These are phyloP conservation scores for Dacryopinax primogenitus DNA, from an alignment of 768 basidiomycete genomes.

Conservation along the genomic window DNA sequence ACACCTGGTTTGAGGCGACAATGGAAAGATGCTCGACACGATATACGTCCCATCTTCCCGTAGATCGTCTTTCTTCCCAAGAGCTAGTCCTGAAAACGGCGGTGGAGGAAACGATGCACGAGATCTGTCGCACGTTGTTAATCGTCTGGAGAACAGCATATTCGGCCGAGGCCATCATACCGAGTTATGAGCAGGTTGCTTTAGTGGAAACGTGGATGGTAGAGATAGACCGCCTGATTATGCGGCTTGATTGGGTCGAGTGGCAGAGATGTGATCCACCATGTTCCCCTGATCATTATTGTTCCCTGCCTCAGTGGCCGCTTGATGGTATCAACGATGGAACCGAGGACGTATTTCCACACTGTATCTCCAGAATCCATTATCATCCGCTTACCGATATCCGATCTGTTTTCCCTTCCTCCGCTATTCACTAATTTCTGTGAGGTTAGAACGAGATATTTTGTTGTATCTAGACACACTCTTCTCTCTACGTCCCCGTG, in stretches of 20 bases:
- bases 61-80: background rate
- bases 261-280: slow-evolving; percentile 6
- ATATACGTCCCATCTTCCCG: background rate
- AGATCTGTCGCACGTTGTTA: background rate
- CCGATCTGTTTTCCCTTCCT: background rate
- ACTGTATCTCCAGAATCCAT: background rate
- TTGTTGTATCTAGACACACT: background rate
- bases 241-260: slow-evolving; percentile 12
- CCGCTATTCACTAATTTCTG: background rate
- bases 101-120: background rate
- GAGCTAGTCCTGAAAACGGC: background rate
- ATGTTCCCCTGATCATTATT: background rate
- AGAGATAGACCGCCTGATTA: slow-evolving; percentile 9
- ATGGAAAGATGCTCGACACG: background rate
- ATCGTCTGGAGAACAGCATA: background rate
- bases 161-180: background rate
- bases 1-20: background rate
- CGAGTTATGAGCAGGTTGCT: background rate
- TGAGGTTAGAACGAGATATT: background rate
- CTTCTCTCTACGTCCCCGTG: background rate
- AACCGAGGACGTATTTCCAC: background rate
- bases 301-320: background rate
- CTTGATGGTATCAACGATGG: background rate
- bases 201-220: background rate
- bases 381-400: background rate